Evolutionary conservation across 352 stramenopile genomes (phyloP).

Genomic region (Detonula confervacea): DNA sequence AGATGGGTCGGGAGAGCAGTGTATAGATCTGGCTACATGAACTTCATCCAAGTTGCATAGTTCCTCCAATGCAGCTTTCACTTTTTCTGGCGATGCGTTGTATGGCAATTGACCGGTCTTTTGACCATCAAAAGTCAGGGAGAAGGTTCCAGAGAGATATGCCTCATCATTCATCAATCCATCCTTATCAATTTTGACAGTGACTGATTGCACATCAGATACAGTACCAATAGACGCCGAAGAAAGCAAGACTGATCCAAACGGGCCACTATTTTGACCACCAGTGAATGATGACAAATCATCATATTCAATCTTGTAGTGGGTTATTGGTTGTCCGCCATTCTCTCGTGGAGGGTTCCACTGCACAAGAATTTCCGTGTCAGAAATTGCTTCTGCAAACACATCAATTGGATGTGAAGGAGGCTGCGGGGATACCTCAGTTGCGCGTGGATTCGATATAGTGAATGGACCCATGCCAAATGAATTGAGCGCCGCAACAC

Average conservation of each 20-base stretch:
- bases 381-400: constrained; percentile 67
- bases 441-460: constrained; percentile 67
- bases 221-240: constrained; percentile 55
- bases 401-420: constrained; percentile 67
- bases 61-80: constrained; percentile 88
- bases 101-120: constrained; percentile 86
- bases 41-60: constrained; percentile 90
- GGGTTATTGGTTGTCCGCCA: constrained; percentile 87
- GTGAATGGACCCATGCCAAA: constrained; percentile 66
- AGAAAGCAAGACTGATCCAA: constrained; percentile 64
- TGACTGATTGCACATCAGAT: constrained; percentile 87
- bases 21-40: constrained; percentile 78
- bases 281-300: constrained; percentile 51
- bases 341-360: constrained; percentile 85
- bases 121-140: constrained; percentile 88
- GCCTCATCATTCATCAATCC: constrained; percentile 42
- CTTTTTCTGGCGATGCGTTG: constrained; percentile 70
- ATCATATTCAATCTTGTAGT: constrained; percentile 94
- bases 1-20: constrained; percentile 58
- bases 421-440: constrained; percentile 64
- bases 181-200: constrained; percentile 82
- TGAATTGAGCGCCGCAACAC: constrained; percentile 74
- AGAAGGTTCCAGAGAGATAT: constrained; percentile 89
- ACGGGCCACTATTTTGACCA: constrained; percentile 51
- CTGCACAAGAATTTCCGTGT: constrained; percentile 79